Conservation (phyloP, 257 asterid genomes). For the Solanum arcanum region DNA sequence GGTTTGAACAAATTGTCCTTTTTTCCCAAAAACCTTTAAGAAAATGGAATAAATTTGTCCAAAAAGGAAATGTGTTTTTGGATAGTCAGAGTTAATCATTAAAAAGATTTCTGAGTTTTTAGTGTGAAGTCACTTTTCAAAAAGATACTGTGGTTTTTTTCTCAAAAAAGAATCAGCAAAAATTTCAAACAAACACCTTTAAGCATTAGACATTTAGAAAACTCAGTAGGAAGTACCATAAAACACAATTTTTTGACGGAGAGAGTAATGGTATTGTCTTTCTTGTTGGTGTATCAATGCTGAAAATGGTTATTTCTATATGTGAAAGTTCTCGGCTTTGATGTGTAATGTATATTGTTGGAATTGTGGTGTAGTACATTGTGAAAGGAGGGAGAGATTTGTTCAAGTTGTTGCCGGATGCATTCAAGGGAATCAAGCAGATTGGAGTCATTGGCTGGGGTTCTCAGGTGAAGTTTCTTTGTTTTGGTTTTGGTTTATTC, state of each 20-base stretch:
- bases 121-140: neutral
- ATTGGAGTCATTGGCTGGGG: slow-evolving; percentile 99
- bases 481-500: neutral
- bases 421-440: slow-evolving; percentile 91
- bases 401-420: slow-evolving; percentile 75
- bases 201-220: neutral
- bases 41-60: neutral
- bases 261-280: neutral
- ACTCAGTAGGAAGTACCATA: neutral
- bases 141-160: neutral
- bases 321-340: neutral
- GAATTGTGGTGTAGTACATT: slow-evolving; percentile 43
- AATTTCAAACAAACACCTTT: neutral
- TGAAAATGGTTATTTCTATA: neutral
- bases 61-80: neutral
- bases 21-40: neutral
- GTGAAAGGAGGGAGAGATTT: slow-evolving; percentile 94
- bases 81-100: neutral
- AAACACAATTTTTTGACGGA: neutral
- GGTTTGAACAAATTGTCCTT: neutral
- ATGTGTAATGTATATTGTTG: neutral
- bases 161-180: neutral
- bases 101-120: neutral
- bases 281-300: neutral
- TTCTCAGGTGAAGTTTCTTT: slow-evolving; percentile 50